Evolutionary conservation across 108 stramenopile genomes (phyloP).

Genomic region (Skeletonema tropicum): DNA sequence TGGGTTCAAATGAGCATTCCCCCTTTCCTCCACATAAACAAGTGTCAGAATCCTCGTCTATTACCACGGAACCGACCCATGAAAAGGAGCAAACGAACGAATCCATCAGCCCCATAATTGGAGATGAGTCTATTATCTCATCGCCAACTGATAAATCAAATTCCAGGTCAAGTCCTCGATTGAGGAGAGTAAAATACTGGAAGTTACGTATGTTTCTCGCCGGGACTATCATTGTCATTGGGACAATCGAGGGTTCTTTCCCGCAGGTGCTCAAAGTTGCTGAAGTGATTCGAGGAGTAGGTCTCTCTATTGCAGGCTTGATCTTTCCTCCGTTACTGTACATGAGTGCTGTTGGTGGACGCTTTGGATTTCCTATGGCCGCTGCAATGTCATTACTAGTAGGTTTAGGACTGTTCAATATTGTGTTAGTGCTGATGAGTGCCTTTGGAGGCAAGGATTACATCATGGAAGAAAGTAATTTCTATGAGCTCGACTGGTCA

Average conservation of each 20-base stretch:
- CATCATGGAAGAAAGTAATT: slow-evolving; percentile 47
- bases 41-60: not conserved
- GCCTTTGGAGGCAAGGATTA: slow-evolving; percentile 48
- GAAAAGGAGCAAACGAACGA: not conserved
- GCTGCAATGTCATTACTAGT: slow-evolving; percentile 45
- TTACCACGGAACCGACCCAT: not conserved
- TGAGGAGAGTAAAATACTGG: slow-evolving; percentile 40
- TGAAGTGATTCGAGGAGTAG: slow-evolving; percentile 45
- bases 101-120: not conserved
- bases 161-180: slow-evolving; percentile 19
- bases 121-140: not conserved
- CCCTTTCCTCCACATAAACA: not conserved
- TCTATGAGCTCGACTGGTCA: slow-evolving; percentile 16
- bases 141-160: slow-evolving; percentile 10
- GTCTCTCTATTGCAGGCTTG: slow-evolving; percentile 47
- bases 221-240: slow-evolving; percentile 43
- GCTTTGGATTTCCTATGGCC: slow-evolving; percentile 43
- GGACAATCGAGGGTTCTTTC: slow-evolving; percentile 47
- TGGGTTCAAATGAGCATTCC: too few species aligned
- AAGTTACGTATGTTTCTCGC: slow-evolving; percentile 53
- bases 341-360: slow-evolving; percentile 52
- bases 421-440: slow-evolving; percentile 50
- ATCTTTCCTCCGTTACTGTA: slow-evolving; percentile 54
- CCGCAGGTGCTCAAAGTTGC: slow-evolving; percentile 37
- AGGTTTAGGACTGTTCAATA: slow-evolving; percentile 49